Evolutionary conservation across 2,329 filamentous ascomycete genomes (phyloP), one percentile per base, ranked within the genome.

Genomic region (Arthroderma sp.): DNA sequence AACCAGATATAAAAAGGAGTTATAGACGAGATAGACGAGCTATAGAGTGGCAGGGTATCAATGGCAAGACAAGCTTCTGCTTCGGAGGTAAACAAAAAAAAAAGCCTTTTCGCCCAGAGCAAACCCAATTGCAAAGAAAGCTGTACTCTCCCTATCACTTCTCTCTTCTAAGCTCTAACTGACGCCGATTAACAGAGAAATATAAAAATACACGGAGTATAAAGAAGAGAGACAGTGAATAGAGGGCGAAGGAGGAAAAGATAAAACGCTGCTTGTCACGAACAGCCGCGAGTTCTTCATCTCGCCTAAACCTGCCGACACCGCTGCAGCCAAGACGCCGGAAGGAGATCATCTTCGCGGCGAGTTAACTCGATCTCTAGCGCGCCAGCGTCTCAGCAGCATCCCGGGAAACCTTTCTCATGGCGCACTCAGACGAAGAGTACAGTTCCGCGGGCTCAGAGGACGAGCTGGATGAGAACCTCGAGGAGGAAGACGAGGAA

Each of bases 371-470:
- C 28, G 28, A 13, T 53, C 49, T 53, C 49, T 53, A 53, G 49
- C 49, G 49, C 49, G 49, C 17, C 28, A 35, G 28, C 49, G 28
- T 38, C 41, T 47, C 49, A 43, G 49, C 13, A 38, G 25, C 28
- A 53, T 35, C 28, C 28, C 41, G 23, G 41, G 9, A 17, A 25
- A 7, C 31, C 47, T 37, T 41, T 54, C 60, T 43, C 25, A 73
- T 74, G 75, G 73, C 74, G 28, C 74, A 76, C 64, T 76, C 75
- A 33, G 77, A 78, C 61, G 75, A 79, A 67, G 74, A 79, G 70
- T 75, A 79, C 66, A 68, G 79, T 64, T 76, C 76, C 66, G 73
- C 75, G 63, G 64, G 73, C 59, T 74, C 75, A 43, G 73, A 78
- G 56, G 70, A 79, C 66, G 71, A 78, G 51, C 33, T 56, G 13